Conservation (phyloP, 352 stramenopile species). For the Paralagenidium karlingii region DNA sequence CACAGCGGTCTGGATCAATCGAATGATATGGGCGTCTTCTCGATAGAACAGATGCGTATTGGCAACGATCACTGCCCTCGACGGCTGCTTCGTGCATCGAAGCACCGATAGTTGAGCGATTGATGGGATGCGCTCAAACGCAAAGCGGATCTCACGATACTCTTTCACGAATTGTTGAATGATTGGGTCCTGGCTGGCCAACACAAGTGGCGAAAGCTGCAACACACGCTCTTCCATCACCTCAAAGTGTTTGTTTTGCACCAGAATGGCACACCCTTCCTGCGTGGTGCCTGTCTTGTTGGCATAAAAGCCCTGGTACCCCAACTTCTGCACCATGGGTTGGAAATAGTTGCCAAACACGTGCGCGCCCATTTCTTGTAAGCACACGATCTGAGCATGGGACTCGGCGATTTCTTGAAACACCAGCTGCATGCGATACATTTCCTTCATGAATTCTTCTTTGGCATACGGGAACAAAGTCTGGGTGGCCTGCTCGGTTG, state of each 20-base stretch:
- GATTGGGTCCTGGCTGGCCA: slow-evolving; percentile 9
- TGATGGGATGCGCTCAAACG: slow-evolving; percentile 36
- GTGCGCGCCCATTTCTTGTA: slow-evolving; percentile 60
- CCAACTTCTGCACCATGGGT: slow-evolving; percentile 31
- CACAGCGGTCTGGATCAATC: slow-evolving; percentile 35
- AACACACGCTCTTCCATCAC: slow-evolving; percentile 31
- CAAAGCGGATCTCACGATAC: slow-evolving; percentile 44
- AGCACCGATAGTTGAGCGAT: slow-evolving; percentile 48
- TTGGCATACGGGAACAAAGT: slow-evolving; percentile 53
- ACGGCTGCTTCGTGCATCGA: slow-evolving; percentile 10
- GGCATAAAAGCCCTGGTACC: slow-evolving; percentile 39
- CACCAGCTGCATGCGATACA: slow-evolving; percentile 63
- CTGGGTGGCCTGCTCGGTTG: slow-evolving; percentile 28
- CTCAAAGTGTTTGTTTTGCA: slow-evolving; percentile 23
- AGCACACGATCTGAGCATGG: slow-evolving; percentile 44
- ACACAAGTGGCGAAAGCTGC: slow-evolving; percentile 13
- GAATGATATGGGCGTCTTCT: slow-evolving; percentile 52
- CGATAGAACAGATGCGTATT: slow-evolving; percentile 75
- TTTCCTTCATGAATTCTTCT: slow-evolving; percentile 26
- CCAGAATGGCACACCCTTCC: slow-evolving; percentile 54
- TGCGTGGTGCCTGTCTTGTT: slow-evolving; percentile 53
- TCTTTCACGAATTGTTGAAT: slow-evolving; percentile 20
- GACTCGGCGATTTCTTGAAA: slow-evolving; percentile 58
- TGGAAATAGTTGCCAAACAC: slow-evolving; percentile 42
- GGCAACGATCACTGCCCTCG: slow-evolving; percentile 22